Conservation (phyloP, 1,139 yeast species). For the Suhomyces wounanorum region DNA sequence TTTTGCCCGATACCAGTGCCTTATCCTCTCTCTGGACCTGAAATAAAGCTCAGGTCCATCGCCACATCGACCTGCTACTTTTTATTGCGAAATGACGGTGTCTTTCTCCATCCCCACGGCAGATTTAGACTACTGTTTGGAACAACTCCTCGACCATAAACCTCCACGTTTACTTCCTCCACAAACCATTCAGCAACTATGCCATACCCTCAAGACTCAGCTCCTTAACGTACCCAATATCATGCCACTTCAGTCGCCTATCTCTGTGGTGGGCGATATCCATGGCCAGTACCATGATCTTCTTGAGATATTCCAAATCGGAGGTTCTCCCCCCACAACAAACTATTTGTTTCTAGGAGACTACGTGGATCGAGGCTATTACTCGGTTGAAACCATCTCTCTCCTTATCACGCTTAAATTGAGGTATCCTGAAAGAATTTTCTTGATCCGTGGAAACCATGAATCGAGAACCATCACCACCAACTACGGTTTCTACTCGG, state of each 20-base stretch:
- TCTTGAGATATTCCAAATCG: constrained; percentile 86
- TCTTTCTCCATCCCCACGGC: constrained; percentile 35
- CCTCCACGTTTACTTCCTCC: constrained; percentile 49
- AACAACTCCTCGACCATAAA: constrained; percentile 43
- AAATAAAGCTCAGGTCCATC: not conserved
- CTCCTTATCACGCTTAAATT: constrained; percentile 80
- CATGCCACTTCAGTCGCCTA: constrained; percentile 79
- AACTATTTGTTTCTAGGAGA: constrained; percentile 92
- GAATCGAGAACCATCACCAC: constrained; percentile 96
- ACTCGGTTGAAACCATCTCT: constrained; percentile 89
- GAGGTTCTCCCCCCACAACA: constrained; percentile 92
- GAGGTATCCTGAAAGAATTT: constrained; percentile 81
- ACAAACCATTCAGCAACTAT: constrained; percentile 42
- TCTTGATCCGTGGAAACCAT: constrained; percentile 88
- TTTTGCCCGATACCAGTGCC: not conserved
- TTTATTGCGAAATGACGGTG: constrained; percentile 32
- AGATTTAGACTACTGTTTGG: constrained; percentile 49
- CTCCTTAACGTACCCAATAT: constrained; percentile 60
- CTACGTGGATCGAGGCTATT: constrained; percentile 87
- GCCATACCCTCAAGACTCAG: constrained; percentile 45
- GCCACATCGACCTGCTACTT: not conserved
- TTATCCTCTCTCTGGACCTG: not conserved
- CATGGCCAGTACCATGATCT: constrained; percentile 97
- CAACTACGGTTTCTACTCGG: constrained; percentile 94
- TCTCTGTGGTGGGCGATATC: constrained; percentile 97